Evolutionary conservation across 768 basidiomycete species (phyloP).

Genomic region (Crucibulum laeve): DNA sequence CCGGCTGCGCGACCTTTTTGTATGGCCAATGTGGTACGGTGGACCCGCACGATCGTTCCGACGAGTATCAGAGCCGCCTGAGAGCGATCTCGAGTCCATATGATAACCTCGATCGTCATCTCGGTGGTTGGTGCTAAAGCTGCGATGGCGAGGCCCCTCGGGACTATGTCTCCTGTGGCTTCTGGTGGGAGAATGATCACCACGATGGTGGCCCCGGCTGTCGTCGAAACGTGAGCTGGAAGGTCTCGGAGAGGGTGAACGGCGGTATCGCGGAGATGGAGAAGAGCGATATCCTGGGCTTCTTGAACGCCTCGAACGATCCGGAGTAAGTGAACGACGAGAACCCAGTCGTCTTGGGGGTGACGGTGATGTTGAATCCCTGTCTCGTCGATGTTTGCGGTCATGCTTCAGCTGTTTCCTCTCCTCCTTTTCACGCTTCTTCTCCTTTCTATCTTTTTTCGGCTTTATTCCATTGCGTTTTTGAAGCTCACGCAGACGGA

Average conservation of each 20-base stretch:
- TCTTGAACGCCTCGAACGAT: conserved; percentile 39
- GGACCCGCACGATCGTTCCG: conserved; percentile 14
- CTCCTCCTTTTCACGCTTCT: conserved; percentile 44
- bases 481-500: conserved; percentile 78
- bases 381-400: conserved; percentile 24
- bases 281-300: too few species aligned
- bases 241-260: too few species aligned
- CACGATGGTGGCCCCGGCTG: too few species aligned
- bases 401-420: conserved; percentile 36
- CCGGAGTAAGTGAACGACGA: conserved; percentile 21
- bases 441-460: conserved; percentile 73
- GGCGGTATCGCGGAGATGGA: too few species aligned
- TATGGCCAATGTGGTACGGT: conserved; percentile 23
- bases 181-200: too few species aligned
- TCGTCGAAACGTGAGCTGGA: too few species aligned
- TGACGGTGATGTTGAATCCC: conserved; percentile 23
- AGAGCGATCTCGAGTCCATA: too few species aligned
- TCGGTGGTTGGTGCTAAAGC: too few species aligned
- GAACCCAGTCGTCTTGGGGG: conserved; percentile 14
- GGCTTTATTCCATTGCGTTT: conserved; percentile 77
- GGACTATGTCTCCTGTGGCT: too few species aligned
- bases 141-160: too few species aligned
- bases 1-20: conserved; percentile 35
- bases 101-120: too few species aligned
- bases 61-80: too few species aligned